Base-by-base conservation (phyloP, 805 yeast genomes). In the Maudiozyma barnettii region DNA sequence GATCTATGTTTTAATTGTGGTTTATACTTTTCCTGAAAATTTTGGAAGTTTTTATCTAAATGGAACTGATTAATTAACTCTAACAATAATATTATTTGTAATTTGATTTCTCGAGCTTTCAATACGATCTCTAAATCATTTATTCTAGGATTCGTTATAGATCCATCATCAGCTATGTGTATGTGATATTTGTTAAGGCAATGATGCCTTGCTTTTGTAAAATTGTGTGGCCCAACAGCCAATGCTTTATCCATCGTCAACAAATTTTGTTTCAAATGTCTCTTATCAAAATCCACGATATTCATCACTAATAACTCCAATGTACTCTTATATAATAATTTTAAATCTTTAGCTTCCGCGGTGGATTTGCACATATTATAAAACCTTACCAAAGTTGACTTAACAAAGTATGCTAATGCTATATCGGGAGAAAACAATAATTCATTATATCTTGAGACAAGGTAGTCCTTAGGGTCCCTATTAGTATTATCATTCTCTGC, bases 21-120 rank as follows among this genome's bases (percentile, higher is more conserved):
- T 18, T 48, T 47, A 39, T 58, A 54, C 50, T 54, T 38, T 42
- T 47, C 37, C 46, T 63, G 54, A 69, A 62, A 55, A 64, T 70
- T 18, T 51, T 62, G 22, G 49, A 57, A 57, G 66, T 75, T 51
- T 1, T 41, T 20, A 45, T 71, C 72, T 7, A 70, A 50, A 5
- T 58, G 60, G 48, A 66, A 57, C 10, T 64, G 43, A 20, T 59
- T 51, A 2, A 78, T 58, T 3, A 76, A 47, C 52, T 79, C 84
- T 38, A 79, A 53, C 2, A 75, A 51, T 0, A 77, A 50, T 2
- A 79, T 53, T 0, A 77, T 64, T 54, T 79, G 84, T 30, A 79
- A 56, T 51, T 78, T 81, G 1, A 80, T 74, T 51, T 79, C 84
- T 33, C 82, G 63, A 2, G 75, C 65, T 51, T 78, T 79, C 49